Evolutionary conservation across 805 yeast genomes (phyloP), one percentile per base, ranked within the genome.

Genomic region (Sugiyamaella americana): DNA sequence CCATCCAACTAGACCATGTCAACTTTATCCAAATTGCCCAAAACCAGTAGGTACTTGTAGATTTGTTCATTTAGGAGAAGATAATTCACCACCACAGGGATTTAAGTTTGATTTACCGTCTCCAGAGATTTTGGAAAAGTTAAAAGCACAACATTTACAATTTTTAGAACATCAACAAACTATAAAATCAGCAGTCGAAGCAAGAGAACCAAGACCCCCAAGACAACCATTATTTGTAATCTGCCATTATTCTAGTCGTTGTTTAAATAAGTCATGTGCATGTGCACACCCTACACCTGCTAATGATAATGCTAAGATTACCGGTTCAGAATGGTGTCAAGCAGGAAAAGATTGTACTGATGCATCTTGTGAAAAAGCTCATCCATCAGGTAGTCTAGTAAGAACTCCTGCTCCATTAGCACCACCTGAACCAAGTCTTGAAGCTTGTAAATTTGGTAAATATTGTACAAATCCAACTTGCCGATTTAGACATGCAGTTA

Each of bases 231-330:
- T 22, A 4, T 37, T 54, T 16, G 35, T 41, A 77, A 59, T 82
- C 32, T 88, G 96, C 70, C 84, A 84, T 61, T 88, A 78, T 64
- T 93, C 91, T 41, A 70, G 74, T 20, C 64, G 78, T 35, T 88
- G 96, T 66, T 71, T 85, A 20, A 85, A 84, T 58, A 87, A 80
- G 51, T 67, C 78, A 51, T 88, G 96, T 69, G 87, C 88, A 23
- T 87, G 82, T 68, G 96, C 88, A 21, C 96, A 88, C 61, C 96
- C 97, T 39, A 86, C 95, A 0, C 93, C 94, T 1, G 84, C 87
- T 16, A 86, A 84, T 66, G 77, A 74, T 51, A 79, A 75, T 51
- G 87, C 88, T 23, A 78, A 80, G 56, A 86, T 87, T 36, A 69
- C 76, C 13, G 21, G 30, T 13, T 36, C 50, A 38, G 82, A 79